phyloP scores from a whole-genome alignment of 2,329 filamentous ascomycete genomes.

The Sclerotinia borealis region DNA sequence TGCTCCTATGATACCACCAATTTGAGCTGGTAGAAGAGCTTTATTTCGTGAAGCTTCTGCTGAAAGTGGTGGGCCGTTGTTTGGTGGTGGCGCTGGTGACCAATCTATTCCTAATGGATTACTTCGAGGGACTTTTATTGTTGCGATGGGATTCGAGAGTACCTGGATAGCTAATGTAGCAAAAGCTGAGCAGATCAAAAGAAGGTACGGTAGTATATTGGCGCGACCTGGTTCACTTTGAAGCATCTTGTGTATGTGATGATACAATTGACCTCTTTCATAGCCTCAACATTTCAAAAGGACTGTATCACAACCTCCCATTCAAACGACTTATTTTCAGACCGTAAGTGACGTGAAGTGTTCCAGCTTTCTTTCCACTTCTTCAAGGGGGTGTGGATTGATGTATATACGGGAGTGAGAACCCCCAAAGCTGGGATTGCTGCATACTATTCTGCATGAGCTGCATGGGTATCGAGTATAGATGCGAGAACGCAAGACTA shows the following conservation, averaged over 20 bases:
- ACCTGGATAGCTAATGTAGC: neutral
- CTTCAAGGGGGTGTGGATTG: neutral
- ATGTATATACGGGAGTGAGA: constrained; percentile 9
- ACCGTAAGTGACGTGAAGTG: neutral
- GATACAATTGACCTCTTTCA: constrained; percentile 3
- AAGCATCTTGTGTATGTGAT: constrained; percentile 11
- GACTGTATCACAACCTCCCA: neutral
- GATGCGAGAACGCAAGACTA: neutral
- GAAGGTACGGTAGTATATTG: neutral
- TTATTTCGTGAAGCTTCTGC: constrained; percentile 53
- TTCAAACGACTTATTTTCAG: constrained; percentile 4
- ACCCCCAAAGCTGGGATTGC: neutral
- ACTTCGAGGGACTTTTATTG: neutral
- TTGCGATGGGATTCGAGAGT: neutral
- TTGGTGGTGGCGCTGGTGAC: constrained; percentile 51
- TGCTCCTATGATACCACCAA: constrained; percentile 75
- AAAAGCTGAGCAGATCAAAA: neutral
- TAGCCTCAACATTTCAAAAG: neutral
- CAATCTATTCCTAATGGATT: constrained; percentile 39
- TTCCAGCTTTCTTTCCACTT: constrained; percentile 8
- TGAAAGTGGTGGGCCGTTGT: constrained; percentile 55
- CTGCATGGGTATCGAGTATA: neutral
- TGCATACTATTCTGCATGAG: constrained; percentile 7
- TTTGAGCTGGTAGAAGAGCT: constrained; percentile 68
- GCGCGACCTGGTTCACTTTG: neutral